phyloP scores from a whole-genome alignment of 2,329 filamentous ascomycete genomes.

The Mariannaea elegans region DNA sequence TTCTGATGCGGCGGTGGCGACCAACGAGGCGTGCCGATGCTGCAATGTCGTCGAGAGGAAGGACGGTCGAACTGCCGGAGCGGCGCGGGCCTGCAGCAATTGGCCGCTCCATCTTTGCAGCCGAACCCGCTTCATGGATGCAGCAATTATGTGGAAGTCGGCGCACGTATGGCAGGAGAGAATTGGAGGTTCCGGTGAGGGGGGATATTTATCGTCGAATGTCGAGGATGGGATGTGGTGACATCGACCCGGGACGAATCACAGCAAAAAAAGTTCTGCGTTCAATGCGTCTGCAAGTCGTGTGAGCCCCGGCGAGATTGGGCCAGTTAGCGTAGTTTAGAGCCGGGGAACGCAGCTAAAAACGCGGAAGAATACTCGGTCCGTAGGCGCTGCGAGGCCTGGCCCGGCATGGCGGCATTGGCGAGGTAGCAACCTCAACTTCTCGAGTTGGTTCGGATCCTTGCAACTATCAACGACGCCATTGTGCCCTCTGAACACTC shows the following conservation, averaged over 20 bases:
- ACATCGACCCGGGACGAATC: constrained; percentile 20
- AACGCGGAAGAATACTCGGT: constrained; percentile 37
- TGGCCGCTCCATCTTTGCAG: constrained; percentile 52
- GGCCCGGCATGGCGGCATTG: constrained; percentile 2
- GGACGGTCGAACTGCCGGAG: constrained; percentile 33
- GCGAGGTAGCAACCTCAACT: constrained; percentile 18
- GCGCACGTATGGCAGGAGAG: not conserved
- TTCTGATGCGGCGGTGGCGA: constrained; percentile 35
- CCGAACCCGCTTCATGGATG: constrained; percentile 54
- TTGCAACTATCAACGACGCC: constrained; percentile 38
- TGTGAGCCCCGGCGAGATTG: constrained; percentile 42
- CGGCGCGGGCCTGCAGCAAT: constrained; percentile 48
- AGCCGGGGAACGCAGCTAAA: constrained; percentile 3
- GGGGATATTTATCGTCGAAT: constrained; percentile 13
- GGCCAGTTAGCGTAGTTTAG: constrained; percentile 1
- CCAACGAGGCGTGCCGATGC: constrained; percentile 45
- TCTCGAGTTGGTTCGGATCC: constrained; percentile 8
- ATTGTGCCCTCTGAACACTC: constrained; percentile 41
- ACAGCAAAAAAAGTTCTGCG: constrained; percentile 50
- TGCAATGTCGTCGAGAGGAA: constrained; percentile 32
- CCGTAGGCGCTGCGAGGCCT: constrained; percentile 20
- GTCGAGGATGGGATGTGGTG: constrained; percentile 25
- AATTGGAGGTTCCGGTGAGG: not conserved
- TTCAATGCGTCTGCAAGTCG: constrained; percentile 41
- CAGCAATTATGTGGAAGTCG: constrained; percentile 14